phyloP scores from a whole-genome alignment of 257 asterid species.

The Eucommia ulmoides region DNA sequence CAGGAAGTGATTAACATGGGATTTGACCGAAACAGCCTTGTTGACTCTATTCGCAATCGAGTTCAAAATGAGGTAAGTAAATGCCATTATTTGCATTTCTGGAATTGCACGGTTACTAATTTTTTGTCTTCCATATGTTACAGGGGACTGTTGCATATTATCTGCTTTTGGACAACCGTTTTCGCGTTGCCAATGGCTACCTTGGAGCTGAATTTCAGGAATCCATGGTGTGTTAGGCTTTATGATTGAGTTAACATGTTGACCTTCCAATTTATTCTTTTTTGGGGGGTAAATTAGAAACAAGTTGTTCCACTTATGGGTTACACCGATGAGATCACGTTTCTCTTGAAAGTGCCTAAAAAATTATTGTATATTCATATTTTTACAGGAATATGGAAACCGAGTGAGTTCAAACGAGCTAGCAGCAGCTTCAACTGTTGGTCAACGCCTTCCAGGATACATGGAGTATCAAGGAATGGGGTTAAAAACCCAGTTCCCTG shows the following conservation, averaged over 20 bases:
- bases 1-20: conserved; percentile 79
- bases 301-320: neutral
- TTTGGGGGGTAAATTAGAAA: neutral
- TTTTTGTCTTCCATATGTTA: conserved; percentile 9
- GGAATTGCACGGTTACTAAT: conserved; percentile 11
- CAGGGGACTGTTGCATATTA: conserved; percentile 89
- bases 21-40: conserved; percentile 48
- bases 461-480: conserved; percentile 54
- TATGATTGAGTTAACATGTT: too few species aligned
- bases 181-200: conserved; percentile 65
- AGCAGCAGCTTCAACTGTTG: conserved; percentile 32
- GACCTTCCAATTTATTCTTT: conserved; percentile 5
- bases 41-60: conserved; percentile 71
- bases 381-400: conserved; percentile 39
- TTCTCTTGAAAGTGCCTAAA: neutral
- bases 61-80: conserved; percentile 70
- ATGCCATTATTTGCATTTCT: conserved; percentile 9
- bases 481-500: conserved; percentile 37
- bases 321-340: neutral
- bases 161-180: conserved; percentile 79
- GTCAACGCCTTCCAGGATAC: conserved; percentile 45
- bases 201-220: conserved; percentile 91
- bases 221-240: conserved; percentile 50
- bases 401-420: conserved; percentile 24
- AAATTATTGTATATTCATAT: neutral